Evolutionary conservation across 352 stramenopile species (phyloP), one percentile per base, ranked within the genome.

Genomic region (Saprolegnia diclina): DNA sequence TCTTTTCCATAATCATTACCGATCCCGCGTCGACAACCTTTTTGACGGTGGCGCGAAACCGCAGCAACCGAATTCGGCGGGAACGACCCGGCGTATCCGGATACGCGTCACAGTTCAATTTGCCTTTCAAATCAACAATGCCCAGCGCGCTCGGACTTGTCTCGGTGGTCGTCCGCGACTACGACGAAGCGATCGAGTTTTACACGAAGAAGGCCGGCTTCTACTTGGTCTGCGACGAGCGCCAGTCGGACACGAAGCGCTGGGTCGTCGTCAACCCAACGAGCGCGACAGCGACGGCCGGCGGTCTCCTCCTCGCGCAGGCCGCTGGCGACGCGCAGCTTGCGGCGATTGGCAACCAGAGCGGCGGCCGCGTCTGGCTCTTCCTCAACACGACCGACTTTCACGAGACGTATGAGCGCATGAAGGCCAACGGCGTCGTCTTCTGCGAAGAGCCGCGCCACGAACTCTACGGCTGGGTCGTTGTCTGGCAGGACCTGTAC

Each of bases 401-500:
- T 16, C 26, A 16, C 4, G 4, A 5, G 22, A 14, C 26, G 4
- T 61, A 61, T 22, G 53, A 40, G 18, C 19, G 19, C 26, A 61
- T 61, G 53, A 37, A 61, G 29, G 53, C 29, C 22, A 29, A 22
- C 22, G 53, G 53, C 18, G 53, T 61, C 19, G 9, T 11, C 22
- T 61, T 61, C 26, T 42, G 53, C 29, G 53, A 61, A 61, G 53
- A 42, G 26, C 53, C 53, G 22, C 53, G 53, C 22, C 13, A 37
- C n/a, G 22, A 61, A n/a, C 9, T 21, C 1, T 61, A 61, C 14
- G 53, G 19, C 6, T 37, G 13, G 19, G 53, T 61, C 14, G 53
- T 61, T 42, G 53, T 61, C 26, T 61, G n/a, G n/a, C 10, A 61
- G 19, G 53, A 61, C 19, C 26, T 61, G 29, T 61, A 61, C 53